Evolutionary conservation across 345 rosid species (phyloP).

Genomic region (Ailanthus altissimus): DNA sequence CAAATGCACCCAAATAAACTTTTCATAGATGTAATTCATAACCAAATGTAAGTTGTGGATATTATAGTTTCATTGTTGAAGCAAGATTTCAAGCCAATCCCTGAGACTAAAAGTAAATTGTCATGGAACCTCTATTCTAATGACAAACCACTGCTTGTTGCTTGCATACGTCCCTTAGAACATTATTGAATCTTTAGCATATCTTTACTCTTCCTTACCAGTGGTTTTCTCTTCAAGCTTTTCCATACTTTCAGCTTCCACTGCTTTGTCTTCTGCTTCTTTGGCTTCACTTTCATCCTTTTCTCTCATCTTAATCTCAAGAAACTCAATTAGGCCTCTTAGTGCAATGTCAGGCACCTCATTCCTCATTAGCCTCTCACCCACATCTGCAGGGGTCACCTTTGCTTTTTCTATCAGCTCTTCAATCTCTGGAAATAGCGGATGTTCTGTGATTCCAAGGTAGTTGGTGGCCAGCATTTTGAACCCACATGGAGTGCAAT

Average conservation of each 20-base stretch:
- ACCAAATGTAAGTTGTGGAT: neutral
- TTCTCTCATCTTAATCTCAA: slow-evolving; percentile 15
- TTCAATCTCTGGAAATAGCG: slow-evolving; percentile 18
- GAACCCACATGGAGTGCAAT: slow-evolving; percentile 30
- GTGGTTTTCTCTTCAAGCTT: neutral
- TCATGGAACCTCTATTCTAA: neutral
- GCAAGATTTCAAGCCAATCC: neutral
- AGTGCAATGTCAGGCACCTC: slow-evolving; percentile 25
- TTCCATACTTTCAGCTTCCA: neutral
- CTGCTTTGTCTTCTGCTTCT: neutral
- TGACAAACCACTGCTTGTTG: neutral
- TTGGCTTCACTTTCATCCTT: neutral
- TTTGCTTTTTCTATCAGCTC: slow-evolving; percentile 20
- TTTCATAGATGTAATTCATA: neutral
- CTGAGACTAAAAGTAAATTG: neutral
- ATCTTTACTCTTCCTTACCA: neutral
- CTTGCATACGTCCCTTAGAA: neutral
- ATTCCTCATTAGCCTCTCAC: slow-evolving; percentile 31
- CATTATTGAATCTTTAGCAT: neutral
- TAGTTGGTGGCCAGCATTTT: slow-evolving; percentile 28
- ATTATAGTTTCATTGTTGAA: neutral
- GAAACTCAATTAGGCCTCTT: slow-evolving; percentile 27
- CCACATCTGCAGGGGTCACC: slow-evolving; percentile 35
- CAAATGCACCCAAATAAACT: neutral
- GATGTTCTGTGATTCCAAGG: slow-evolving; percentile 19